Percentiles rank a stretch among this genome's conserved stretches.
Evolutionary conservation across 306 rosid genomes (phyloP).

Genomic region (Acacia confusa): DNA sequence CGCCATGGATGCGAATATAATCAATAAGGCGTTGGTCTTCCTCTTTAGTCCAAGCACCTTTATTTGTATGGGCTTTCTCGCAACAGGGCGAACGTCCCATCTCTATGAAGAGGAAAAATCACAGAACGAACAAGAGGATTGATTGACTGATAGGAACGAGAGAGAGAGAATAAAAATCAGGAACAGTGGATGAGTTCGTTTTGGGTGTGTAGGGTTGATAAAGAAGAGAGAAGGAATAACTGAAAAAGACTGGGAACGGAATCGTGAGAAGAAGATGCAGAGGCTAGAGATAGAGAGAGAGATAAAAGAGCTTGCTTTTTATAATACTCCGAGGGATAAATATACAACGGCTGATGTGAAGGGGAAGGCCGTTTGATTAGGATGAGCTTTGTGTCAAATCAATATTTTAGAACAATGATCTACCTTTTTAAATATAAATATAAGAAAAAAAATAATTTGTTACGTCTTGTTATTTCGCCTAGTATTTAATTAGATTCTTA

Average conservation of each 20-base stretch:
- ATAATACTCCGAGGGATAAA: not conserved
- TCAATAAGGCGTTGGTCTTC: slow-evolving; percentile 76
- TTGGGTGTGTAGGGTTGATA: not conserved
- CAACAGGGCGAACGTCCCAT: slow-evolving; percentile 84
- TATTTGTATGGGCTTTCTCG: slow-evolving; percentile 73
- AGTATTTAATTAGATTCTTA: too few relatives aligned
- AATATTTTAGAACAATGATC: not conserved
- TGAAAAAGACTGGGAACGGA: not conserved
- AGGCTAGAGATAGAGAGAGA: not conserved
- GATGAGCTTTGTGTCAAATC: not conserved
- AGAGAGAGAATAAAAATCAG: not conserved
- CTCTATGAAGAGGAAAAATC: not conserved
- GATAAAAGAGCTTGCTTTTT: not conserved
- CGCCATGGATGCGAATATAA: slow-evolving; percentile 67
- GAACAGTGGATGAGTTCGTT: slow-evolving; percentile 19
- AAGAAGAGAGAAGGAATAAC: slow-evolving; percentile 13
- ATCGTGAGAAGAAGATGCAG: not conserved
- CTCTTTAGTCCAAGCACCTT: slow-evolving; percentile 80
- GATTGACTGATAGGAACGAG: not conserved
- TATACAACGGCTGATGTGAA: not conserved
- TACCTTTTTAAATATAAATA: too few relatives aligned
- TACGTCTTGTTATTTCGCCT: too few relatives aligned
- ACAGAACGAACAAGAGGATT: not conserved
- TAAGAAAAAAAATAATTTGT: too few relatives aligned
- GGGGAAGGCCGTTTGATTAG: not conserved